phyloP scores from a whole-genome alignment of 1,284 basidiomycete genomes.

The Irpex sp. region DNA sequence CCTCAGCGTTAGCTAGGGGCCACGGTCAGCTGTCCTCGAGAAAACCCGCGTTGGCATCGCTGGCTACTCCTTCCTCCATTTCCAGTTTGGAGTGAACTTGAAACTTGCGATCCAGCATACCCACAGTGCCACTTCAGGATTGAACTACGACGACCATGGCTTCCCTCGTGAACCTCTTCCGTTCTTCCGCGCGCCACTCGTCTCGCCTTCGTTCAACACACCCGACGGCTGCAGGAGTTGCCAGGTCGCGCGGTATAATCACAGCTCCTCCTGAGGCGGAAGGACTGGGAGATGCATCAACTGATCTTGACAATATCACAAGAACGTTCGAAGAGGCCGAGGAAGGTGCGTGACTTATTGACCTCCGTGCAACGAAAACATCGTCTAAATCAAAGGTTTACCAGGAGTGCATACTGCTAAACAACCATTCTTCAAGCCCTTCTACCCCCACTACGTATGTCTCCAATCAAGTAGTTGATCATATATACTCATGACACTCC shows the following conservation, averaged over 20 bases:
- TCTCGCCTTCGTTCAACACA: background rate
- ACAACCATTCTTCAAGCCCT: background rate
- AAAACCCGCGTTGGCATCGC: slow-evolving; percentile 1
- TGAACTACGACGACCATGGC: background rate
- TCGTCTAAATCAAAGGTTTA: background rate
- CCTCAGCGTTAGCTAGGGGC: background rate
- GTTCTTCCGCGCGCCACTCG: slow-evolving; percentile 18
- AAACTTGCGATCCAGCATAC: background rate
- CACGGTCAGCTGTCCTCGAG: background rate
- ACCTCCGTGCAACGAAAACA: too few relatives aligned
- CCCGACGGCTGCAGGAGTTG: background rate
- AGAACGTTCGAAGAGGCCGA: background rate
- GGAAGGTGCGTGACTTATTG: background rate
- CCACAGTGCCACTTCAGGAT: background rate
- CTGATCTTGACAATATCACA: background rate
- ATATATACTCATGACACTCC: background rate
- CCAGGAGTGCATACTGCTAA: background rate
- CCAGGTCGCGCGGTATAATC: background rate
- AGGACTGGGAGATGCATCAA: background rate
- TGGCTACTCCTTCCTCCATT: slow-evolving; percentile 1
- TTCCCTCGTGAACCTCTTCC: slow-evolving; percentile 11
- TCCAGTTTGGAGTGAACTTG: background rate
- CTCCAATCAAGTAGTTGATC: background rate
- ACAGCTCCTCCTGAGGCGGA: background rate
- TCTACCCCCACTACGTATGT: background rate